Evolutionary conservation across 176 grass and related monocot species (phyloP), one percentile per base, ranked within the genome.

Genomic region (Triticum aestivum): DNA sequence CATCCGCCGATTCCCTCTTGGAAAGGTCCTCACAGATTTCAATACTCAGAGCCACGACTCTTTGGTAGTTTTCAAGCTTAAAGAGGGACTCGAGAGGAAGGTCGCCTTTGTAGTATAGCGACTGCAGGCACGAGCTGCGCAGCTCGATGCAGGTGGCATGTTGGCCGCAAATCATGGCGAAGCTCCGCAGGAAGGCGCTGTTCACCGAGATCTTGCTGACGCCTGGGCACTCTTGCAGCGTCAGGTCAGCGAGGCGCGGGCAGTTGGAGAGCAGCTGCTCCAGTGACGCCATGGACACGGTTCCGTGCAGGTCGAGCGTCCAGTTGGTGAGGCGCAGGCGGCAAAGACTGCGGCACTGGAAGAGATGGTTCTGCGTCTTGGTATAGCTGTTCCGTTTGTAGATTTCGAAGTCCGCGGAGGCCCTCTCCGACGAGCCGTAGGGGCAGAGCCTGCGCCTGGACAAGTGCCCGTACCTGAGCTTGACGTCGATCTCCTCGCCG

Each of bases 111-210:
- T 85, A 78, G 29, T 51, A 66, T 44, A 85, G 13, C 13, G 61
- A 67, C 8, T 30, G 42, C 1, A 85, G 61, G 62, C 29, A 12
- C 1, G 14, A 2, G 8, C 44, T 8, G 12, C 27, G 21, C 20
- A 85, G 26, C 61, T 54, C n/a, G 44, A 78, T 3, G 61, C 4
- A 6, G 2, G 0, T 9, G 73, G 62, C 73, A 9, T 66, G 42
- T 73, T 85, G 83, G 73, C 83, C 68, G 73, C 61, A 85, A 20
- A 35, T 2, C 42, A 85, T 51, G 73, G 61, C 0, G 32, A 85
- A 78, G 1, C 83, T 52, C 18, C 6, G 4, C 26, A 85, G 83
- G 30, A 14, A 2, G 1, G 56, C 0, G 41, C 41, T 65, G 13
- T 44, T 2, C 5, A 85, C 39, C 0, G 61, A 13, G 29, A 85